These are phyloP conservation scores for Ottelia alismoides DNA, from an alignment of 106 monocot species.

Conservation along the genomic window DNA sequence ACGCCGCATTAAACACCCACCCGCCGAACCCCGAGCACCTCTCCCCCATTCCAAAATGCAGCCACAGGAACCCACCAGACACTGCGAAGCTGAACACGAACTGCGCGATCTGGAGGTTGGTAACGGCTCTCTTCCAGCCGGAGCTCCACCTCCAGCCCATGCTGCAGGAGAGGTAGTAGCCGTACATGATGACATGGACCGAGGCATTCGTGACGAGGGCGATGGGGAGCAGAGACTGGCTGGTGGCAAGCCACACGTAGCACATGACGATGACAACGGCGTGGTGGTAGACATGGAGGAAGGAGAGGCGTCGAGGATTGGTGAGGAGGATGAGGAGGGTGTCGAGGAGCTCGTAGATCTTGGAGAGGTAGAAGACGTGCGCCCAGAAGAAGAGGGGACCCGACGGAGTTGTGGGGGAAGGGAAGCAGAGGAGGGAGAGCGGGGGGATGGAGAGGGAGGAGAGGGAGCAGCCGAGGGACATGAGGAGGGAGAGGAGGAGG, in stretches of 20 bases:
- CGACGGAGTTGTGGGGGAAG: constrained; percentile 11
- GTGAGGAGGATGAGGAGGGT: constrained; percentile 67
- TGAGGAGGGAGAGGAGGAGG: constrained; percentile 47
- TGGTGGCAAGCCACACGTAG: constrained; percentile 52
- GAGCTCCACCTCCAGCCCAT: constrained; percentile 49
- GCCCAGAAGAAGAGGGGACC: constrained; percentile 90
- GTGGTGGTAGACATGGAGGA: constrained; percentile 98
- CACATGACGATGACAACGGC: constrained; percentile 62
- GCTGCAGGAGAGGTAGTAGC: constrained; percentile 51
- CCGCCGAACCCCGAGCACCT: constrained; percentile 71
- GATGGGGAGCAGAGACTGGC: constrained; percentile 69
- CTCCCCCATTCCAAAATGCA: constrained; percentile 45
- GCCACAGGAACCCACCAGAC: constrained; percentile 51
- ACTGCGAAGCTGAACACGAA: constrained; percentile 57
- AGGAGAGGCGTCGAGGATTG: constrained; percentile 32
- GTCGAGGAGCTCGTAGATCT: constrained; percentile 85
- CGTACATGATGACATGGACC: constrained; percentile 81
- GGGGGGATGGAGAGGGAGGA: constrained; percentile 28
- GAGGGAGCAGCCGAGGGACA: constrained; percentile 55
- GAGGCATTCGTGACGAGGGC: constrained; percentile 75
- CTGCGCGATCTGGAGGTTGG: constrained; percentile 67
- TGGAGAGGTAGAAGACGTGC: constrained; percentile 89
- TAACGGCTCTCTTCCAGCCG: constrained; percentile 69
- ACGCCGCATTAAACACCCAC: constrained; percentile 74
- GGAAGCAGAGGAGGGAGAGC: constrained; percentile 53